Percentiles rank a stretch among this genome's conserved stretches.
Evolutionary conservation across 805 yeast genomes (phyloP).

Genomic region (Kuraishia borneana): DNA sequence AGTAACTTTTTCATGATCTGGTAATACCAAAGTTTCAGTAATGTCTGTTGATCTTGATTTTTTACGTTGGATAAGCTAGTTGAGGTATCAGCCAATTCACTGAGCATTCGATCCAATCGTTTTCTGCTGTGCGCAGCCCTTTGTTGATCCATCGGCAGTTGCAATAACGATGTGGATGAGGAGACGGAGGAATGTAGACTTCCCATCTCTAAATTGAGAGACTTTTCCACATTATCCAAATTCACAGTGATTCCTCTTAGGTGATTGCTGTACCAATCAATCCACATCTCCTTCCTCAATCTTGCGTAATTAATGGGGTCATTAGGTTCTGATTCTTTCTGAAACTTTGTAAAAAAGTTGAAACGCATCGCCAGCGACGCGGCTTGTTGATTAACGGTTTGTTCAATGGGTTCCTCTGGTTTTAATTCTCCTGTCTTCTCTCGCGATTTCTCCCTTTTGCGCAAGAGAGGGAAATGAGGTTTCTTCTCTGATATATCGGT

Average conservation of each 20-base stretch:
- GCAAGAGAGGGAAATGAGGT: too few species aligned
- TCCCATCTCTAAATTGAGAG: neutral
- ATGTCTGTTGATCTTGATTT: slow-evolving; percentile 11
- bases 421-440: too few species aligned
- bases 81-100: neutral
- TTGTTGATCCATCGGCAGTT: neutral
- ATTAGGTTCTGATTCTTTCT: slow-evolving; percentile 19
- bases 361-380: slow-evolving; percentile 7
- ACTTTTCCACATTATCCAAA: neutral
- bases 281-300: slow-evolving; percentile 18
- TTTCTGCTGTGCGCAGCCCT: neutral
- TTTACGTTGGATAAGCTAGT: too few species aligned
- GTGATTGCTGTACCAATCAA: slow-evolving; percentile 15
- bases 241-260: slow-evolving; percentile 4
- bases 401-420: too few species aligned
- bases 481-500: too few species aligned
- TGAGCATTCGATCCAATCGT: neutral
- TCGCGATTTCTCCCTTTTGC: too few species aligned
- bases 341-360: slow-evolving; percentile 17
- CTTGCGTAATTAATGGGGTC: slow-evolving; percentile 20
- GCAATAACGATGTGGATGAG: neutral
- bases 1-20: slow-evolving; percentile 16
- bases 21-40: slow-evolving; percentile 18
- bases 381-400: neutral
- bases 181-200: neutral